Evolutionary conservation across 169 alveolate genomes (phyloP).

Genomic region (Cryptosporidium tyzzeri): DNA sequence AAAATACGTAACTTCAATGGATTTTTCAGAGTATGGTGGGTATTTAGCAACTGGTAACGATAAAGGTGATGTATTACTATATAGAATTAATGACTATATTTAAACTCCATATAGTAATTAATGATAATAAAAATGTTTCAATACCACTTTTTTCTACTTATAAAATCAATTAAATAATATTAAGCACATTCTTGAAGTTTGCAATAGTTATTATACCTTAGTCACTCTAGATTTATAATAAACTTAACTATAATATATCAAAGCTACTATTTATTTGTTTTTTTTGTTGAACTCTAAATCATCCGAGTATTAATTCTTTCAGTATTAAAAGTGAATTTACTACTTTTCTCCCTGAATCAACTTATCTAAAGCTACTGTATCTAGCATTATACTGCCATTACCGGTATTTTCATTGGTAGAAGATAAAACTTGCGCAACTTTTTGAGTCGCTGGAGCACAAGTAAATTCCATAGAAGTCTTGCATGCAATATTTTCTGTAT

Average conservation of each 20-base stretch:
- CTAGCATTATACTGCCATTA: not conserved
- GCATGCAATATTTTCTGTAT: not conserved
- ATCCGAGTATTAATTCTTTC: not conserved
- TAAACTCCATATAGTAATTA: not conserved
- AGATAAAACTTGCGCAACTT: not conserved
- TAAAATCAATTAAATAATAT: too few relatives aligned
- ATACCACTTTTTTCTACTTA: too few relatives aligned
- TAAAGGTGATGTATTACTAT: slow-evolving; percentile 66
- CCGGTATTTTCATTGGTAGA: not conserved
- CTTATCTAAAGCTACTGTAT: not conserved
- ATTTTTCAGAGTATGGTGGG: slow-evolving; percentile 64
- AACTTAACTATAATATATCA: slow-evolving; percentile 6
- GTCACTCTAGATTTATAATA: not conserved
- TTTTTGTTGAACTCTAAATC: not conserved
- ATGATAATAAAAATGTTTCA: too few relatives aligned
- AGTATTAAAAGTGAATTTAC: not conserved
- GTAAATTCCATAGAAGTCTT: not conserved
- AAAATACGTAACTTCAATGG: slow-evolving; percentile 63
- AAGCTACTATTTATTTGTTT: not conserved
- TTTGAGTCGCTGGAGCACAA: not conserved
- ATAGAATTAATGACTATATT: slow-evolving; percentile 31
- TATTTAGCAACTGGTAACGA: slow-evolving; percentile 64
- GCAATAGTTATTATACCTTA: not conserved
- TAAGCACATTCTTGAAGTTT: not conserved
- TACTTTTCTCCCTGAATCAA: not conserved